Percentiles rank a stretch among this genome's conserved stretches.
Evolutionary conservation across 2,329 filamentous ascomycete species (phyloP).

Genomic region (Rugonectria rugulosa): DNA sequence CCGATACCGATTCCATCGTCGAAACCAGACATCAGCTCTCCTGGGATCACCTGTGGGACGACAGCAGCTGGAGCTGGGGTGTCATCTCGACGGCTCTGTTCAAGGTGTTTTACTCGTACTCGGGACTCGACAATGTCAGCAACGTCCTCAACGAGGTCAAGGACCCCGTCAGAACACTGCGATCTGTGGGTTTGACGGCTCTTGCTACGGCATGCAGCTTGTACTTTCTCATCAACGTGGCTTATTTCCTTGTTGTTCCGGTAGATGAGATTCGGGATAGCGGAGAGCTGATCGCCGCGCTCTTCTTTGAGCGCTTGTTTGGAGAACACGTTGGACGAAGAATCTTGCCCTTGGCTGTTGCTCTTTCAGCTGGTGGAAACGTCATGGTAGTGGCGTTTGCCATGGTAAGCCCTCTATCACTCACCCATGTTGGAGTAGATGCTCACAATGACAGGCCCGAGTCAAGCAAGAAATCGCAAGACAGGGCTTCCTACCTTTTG

Average conservation of each 20-base stretch:
- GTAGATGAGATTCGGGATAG: conserved; percentile 71
- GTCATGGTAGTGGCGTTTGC: conserved; percentile 77
- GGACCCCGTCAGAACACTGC: conserved; percentile 70
- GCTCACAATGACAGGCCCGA: conserved; percentile 58
- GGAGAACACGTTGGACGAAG: conserved; percentile 63
- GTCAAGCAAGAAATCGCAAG: conserved; percentile 77
- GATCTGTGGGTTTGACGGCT: conserved; percentile 66
- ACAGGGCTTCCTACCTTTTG: conserved; percentile 74
- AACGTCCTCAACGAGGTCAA: conserved; percentile 77
- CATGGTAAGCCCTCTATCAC: conserved; percentile 65
- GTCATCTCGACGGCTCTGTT: conserved; percentile 71
- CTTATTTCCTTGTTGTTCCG: conserved; percentile 70
- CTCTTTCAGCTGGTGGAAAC: conserved; percentile 73
- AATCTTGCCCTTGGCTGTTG: conserved; percentile 69
- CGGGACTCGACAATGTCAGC: conserved; percentile 71
- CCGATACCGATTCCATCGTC: conserved; percentile 25
- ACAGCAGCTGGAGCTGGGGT: conserved; percentile 74
- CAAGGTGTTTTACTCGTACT: conserved; percentile 75
- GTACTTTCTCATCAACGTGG: conserved; percentile 72
- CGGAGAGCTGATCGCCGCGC: conserved; percentile 71
- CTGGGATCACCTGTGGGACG: conserved; percentile 67
- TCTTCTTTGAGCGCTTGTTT: conserved; percentile 72
- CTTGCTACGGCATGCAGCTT: conserved; percentile 68
- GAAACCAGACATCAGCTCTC: conserved; percentile 28
- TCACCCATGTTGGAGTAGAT: neutral